Evolutionary conservation across 805 yeast genomes (phyloP).

Genomic region (Myxozyma lipomycoides): DNA sequence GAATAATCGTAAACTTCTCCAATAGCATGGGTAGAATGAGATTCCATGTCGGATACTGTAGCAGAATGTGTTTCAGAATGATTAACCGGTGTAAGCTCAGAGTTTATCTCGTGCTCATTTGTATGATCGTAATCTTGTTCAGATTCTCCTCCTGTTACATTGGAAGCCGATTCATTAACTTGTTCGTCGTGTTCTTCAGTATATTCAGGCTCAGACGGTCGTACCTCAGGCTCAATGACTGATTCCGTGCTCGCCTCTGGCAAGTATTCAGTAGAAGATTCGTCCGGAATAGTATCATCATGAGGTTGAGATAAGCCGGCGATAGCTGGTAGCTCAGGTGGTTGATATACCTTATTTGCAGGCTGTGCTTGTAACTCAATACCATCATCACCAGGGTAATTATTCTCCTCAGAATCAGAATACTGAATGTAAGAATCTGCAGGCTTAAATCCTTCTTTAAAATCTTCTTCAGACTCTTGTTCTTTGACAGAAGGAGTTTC

Average conservation of each 20-base stretch:
- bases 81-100: not conserved
- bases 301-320: not conserved
- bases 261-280: not conserved
- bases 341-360: not conserved
- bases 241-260: not conserved
- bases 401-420: not conserved
- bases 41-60: not conserved
- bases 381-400: not conserved
- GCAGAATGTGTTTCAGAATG: not conserved
- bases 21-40: not conserved
- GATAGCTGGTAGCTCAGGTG: not conserved
- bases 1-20: not conserved
- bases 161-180: not conserved
- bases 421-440: not conserved
- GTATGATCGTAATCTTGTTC: not conserved
- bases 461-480: conserved; percentile 1
- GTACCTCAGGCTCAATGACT: not conserved
- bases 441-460: not conserved
- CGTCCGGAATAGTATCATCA: not conserved
- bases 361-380: not conserved
- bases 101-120: conserved; percentile 1
- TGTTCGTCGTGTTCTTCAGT: not conserved
- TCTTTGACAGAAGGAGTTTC: not conserved
- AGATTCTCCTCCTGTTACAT: not conserved
- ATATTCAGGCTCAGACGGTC: not conserved